A percentile compares a stretch with the other conserved stretches of the same genome.
Conservation (phyloP, 2,329 filamentous ascomycete genomes). For the Alternaria sp. region DNA sequence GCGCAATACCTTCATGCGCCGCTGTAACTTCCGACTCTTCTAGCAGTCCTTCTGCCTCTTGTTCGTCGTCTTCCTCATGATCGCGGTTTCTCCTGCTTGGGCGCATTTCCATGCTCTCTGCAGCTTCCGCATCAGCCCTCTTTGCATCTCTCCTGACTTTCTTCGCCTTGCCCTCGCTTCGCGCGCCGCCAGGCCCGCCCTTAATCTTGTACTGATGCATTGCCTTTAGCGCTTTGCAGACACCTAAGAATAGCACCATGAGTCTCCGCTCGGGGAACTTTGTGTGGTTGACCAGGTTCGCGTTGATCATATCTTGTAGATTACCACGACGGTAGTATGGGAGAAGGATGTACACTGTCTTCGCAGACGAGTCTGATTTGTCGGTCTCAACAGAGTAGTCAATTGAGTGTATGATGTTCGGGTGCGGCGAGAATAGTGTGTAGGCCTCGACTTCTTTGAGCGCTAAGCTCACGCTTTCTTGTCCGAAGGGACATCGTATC, state of each 20-base stretch:
- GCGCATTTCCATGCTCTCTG: constrained; percentile 54
- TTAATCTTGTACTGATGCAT: constrained; percentile 89
- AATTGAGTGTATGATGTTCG: constrained; percentile 85
- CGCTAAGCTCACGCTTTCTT: constrained; percentile 92
- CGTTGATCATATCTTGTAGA: constrained; percentile 97
- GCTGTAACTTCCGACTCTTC: constrained; percentile 76
- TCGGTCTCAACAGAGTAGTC: constrained; percentile 85
- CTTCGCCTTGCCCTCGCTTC: constrained; percentile 62
- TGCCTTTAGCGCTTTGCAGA: constrained; percentile 83
- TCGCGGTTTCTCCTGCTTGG: constrained; percentile 49
- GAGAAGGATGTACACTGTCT: constrained; percentile 95
- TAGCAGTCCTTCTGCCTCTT: constrained; percentile 84
- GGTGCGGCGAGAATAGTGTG: constrained; percentile 81
- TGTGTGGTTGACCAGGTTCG: constrained; percentile 94
- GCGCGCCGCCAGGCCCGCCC: constrained; percentile 61
- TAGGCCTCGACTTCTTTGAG: constrained; percentile 98
- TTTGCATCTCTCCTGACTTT: constrained; percentile 64
- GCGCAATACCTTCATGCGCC: constrained; percentile 71
- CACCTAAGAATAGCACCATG: constrained; percentile 90
- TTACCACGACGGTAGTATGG: constrained; percentile 97
- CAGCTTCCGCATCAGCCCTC: constrained; percentile 60
- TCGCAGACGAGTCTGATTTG: constrained; percentile 71
- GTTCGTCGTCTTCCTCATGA: constrained; percentile 71
- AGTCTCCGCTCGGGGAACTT: constrained; percentile 86
- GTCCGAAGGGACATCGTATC: constrained; percentile 96